Base-by-base conservation (phyloP, 805 yeast species). In the Scheffersomyces ergatensis region DNA sequence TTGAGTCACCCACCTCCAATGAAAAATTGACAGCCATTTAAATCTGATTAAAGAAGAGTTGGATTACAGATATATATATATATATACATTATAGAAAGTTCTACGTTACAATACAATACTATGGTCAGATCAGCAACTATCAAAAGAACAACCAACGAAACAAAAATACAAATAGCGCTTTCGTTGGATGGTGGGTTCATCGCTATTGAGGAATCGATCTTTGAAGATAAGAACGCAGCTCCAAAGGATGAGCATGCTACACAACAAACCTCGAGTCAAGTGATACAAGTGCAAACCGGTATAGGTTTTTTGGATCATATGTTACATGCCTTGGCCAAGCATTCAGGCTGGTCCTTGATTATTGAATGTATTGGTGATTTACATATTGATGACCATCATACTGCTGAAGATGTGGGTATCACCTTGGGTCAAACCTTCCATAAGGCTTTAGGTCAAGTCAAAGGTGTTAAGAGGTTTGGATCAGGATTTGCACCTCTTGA, bases 251-350 rank as follows among this genome's bases (percentile, higher is more conserved):
- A 67, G 26, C 84, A 79, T 55, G 95, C 95, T 17, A 58, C 83
- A 17, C 95, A 89, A 57, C 58, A 74, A 17, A 79, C 95, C 0
- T 65, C 75, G 12, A 64, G 84, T 5, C 98, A 92, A 63, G 70
- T 76, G 8, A 89, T 93, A 44, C 72, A 80, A 24, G 81, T 93
- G 38, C 85, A 87, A 54, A 85, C 98, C 0, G 99, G 99, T 39
- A 78, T 93, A 40, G 99, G 98, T 1, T 93, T 93, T 59, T 67
- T 92, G 43, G 98, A 93, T 68, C 99, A 93, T 64, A 93, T 93
- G 99, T 71, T 93, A 36, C 97, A 92, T 55, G 99, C 99, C 0
- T 72, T 93, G 53, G 97, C 98, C 30, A 93, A 93, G 58, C 99
- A 93, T 64, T 74, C 95, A 1, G 98, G 98, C 14, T 93, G 98